These are phyloP conservation scores for Leavenworthia alabamica DNA, from an alignment of 345 rosid genomes.

Conservation along the genomic window DNA sequence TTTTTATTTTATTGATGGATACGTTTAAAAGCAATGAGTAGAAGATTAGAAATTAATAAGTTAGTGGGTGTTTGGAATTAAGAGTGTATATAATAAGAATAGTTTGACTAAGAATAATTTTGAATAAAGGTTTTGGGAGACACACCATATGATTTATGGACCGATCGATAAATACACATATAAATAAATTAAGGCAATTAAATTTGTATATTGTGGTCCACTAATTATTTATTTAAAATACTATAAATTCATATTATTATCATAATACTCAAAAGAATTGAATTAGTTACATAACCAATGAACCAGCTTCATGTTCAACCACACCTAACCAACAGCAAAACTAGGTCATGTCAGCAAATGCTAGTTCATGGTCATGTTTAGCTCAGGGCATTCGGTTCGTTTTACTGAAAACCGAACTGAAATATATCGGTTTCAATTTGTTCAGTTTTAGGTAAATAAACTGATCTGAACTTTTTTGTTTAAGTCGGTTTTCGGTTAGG, in stretches of 20 bases:
- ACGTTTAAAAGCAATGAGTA: background rate
- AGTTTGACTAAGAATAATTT: background rate
- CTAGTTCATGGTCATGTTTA: no score
- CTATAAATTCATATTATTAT: background rate
- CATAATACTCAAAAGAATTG: background rate
- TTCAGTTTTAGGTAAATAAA: no score
- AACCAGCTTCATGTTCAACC: no score
- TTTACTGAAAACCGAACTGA: no score
- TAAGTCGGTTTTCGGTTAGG: no score
- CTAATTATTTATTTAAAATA: background rate
- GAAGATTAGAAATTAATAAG: background rate
- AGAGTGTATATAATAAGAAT: slow-evolving; percentile 20
- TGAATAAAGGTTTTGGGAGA: slow-evolving; percentile 15
- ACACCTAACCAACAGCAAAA: no score
- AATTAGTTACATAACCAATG: no score
- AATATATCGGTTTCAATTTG: no score
- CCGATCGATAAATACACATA: background rate
- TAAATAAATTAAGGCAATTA: background rate
- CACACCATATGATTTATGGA: slow-evolving; percentile 26
- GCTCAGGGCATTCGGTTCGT: no score
- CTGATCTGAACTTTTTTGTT: no score
- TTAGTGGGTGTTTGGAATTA: background rate
- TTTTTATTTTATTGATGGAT: background rate
- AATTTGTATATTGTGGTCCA: background rate
- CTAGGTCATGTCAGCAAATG: no score